Evolutionary conservation across 2,329 filamentous ascomycete genomes (phyloP), one percentile per base, ranked within the genome.

Genomic region (Ophiobolus disseminans): DNA sequence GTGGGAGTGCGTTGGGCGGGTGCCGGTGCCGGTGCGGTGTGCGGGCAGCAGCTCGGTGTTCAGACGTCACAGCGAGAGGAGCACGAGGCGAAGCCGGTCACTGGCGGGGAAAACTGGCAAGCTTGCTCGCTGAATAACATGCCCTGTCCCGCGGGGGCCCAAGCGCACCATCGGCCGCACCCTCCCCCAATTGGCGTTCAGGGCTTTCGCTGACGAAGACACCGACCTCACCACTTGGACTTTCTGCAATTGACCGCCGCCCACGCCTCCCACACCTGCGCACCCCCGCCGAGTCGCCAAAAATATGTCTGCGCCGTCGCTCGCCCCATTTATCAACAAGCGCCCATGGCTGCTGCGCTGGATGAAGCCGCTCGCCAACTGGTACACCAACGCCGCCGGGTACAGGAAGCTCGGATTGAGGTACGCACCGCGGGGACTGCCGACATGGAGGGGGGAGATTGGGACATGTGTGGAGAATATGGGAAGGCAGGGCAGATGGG

Each of bases 401-500:
- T 96, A 97, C 84, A 88, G 91, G 78, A 86, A 93, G 84, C 82
- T 97, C 71, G 93, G 93, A 70, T 82, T 97, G 78, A 89, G 83
- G 91, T 96, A 88, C 75, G 78, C 51, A 57, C 47, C 49, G 45
- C 47, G 22, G 42, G 38, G 16, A n/a, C 34, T 26, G 17, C 34
- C 9, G 9, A 31, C 20, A 11, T 14, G 37, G 30, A 7, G 13
- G 30, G 34, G 6, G n/a, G n/a, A n/a, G n/a, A n/a, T n/a, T 13
- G 20, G 32, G 25, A 38, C 5, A 45, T 19, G 36, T 37, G 45
- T 25, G 8, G 39, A 31, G 40, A n/a, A n/a, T n/a, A 5, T 50
- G 32, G 41, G 55, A 51, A 55, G 37, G n/a, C n/a, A n/a, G n/a
- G n/a, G n/a, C n/a, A n/a, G 41, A 68, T 66, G 55, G 39, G 62